phyloP scores from a whole-genome alignment of 1,284 basidiomycete species.

The Trichosporon coremiiforme region DNA sequence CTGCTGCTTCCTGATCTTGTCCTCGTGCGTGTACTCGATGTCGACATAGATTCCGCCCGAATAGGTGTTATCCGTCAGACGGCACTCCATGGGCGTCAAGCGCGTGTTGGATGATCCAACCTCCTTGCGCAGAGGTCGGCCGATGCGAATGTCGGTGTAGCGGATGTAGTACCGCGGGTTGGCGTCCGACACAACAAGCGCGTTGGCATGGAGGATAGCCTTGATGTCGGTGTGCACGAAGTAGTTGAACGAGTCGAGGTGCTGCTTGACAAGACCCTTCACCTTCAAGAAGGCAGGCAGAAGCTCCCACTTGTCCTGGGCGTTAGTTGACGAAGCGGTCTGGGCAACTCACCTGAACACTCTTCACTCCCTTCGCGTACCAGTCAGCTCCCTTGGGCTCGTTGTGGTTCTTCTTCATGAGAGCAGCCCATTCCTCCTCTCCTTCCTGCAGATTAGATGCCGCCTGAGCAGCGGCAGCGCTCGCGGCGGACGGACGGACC shows the following conservation, averaged over 20 bases:
- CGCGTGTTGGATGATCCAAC: constrained; percentile 63
- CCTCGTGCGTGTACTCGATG: constrained; percentile 92
- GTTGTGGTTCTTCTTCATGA: constrained; percentile 50
- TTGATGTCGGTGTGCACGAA: constrained; percentile 97
- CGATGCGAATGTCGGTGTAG: constrained; percentile 93
- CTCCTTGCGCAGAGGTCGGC: constrained; percentile 86
- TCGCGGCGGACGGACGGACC: constrained; percentile 25
- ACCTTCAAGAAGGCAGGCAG: constrained; percentile 93
- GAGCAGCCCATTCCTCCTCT: constrained; percentile 53
- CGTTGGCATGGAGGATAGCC: constrained; percentile 92
- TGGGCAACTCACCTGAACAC: constrained; percentile 57
- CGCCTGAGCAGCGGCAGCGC: constrained; percentile 13
- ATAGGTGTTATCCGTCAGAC: constrained; percentile 94
- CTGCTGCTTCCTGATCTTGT: constrained; percentile 77
- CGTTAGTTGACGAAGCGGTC: neutral
- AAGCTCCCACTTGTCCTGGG: constrained; percentile 94
- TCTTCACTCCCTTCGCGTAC: constrained; percentile 59
- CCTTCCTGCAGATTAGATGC: constrained; percentile 34
- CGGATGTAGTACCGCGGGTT: constrained; percentile 97
- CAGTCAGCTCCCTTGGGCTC: constrained; percentile 43
- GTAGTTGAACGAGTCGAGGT: constrained; percentile 99
- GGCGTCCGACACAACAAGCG: constrained; percentile 91
- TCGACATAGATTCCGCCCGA: constrained; percentile 92
- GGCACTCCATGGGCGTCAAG: constrained; percentile 96
- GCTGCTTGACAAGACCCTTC: constrained; percentile 98